Evolutionary conservation across 208 protist species (phyloP), one percentile per base, ranked within the genome.

Genomic region (Leishmania braziliensis): DNA sequence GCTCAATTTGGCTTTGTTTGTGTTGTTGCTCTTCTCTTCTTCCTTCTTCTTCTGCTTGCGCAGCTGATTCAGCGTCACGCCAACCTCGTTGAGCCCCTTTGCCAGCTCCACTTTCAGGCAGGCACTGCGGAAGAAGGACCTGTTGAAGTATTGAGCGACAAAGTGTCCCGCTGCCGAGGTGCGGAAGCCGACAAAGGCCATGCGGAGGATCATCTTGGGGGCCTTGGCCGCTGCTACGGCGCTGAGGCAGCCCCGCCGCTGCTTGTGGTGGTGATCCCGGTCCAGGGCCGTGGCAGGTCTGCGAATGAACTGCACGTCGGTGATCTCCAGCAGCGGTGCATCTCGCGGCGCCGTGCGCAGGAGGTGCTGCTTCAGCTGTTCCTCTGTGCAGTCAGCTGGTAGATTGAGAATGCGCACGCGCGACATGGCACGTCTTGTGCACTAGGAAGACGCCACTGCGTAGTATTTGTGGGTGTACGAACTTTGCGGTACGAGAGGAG

Each of bases 161-260:
- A 93, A 93, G 70, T 98, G 80, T 8, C 96, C 99, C 26, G 94
- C 91, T 12, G 95, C 77, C 8, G 92, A 88, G 23, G 86, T 97
- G 23, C 88, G 84, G 89, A 98, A 99, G 16, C 99, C 99, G 26
- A 99, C 87, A 82, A 99, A 99, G n/a, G 92, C 98, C 91, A 99
- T 99, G 33, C 94, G 85, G 58, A 99, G 93, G 36, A 95, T 95
- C 66, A 72, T 79, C 58, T 78, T 80, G 20, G 83, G 56, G 4
- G 72, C 16, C 43, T 5, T n/a, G 56, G 39, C n/a, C 5, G n/a
- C 14, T 14, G 60, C 6, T 23, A 5, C 58, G n/a, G 26, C 1
- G 16, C 36, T 48, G 46, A 60, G 26, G 48, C 51, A 43, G 58
- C 71, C 39, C 54, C 66, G 46, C 51, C 50, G 60, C 33, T 82